phyloP scores from a whole-genome alignment of 495 filamentous ascomycete genomes.

The Aspergillus cristatus region DNA sequence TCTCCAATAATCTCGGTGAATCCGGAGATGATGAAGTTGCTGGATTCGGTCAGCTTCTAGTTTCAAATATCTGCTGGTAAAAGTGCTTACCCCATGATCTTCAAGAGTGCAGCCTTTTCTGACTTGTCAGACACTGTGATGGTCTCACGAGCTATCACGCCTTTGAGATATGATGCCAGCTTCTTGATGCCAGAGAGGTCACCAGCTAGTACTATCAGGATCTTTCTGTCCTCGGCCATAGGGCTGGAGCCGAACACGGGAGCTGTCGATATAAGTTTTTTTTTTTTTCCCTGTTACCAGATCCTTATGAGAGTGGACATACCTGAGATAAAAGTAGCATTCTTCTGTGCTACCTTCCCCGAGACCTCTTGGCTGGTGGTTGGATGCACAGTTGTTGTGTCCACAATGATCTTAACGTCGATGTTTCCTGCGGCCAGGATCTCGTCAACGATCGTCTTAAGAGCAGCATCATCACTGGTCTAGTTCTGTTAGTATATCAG shows the following conservation, averaged over 20 bases:
- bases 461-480: conserved; percentile 5
- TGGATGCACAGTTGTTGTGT: conserved; percentile 8
- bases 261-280: background rate
- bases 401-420: conserved; percentile 1
- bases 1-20: conserved; percentile 8
- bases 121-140: conserved; percentile 6
- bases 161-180: conserved; percentile 1
- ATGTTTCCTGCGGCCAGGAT: conserved; percentile 2
- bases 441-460: conserved; percentile 3
- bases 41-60: background rate
- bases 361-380: conserved; percentile 1
- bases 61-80: too few relatives aligned
- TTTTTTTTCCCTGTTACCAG: too few relatives aligned
- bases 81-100: conserved; percentile 8
- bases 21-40: conserved; percentile 9
- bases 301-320: background rate
- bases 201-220: conserved; percentile 5
- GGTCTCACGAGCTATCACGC: conserved; percentile 6
- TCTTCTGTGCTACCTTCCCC: background rate
- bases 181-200: too few relatives aligned
- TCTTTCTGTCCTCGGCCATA: conserved; percentile 2
- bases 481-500: background rate
- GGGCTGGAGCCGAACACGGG: conserved; percentile 8
- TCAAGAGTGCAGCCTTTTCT: conserved; percentile 7
- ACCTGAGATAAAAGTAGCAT: conserved; percentile 6